Evolutionary conservation across 1,284 basidiomycete genomes (phyloP).

Genomic region (Polyporus tsugae): DNA sequence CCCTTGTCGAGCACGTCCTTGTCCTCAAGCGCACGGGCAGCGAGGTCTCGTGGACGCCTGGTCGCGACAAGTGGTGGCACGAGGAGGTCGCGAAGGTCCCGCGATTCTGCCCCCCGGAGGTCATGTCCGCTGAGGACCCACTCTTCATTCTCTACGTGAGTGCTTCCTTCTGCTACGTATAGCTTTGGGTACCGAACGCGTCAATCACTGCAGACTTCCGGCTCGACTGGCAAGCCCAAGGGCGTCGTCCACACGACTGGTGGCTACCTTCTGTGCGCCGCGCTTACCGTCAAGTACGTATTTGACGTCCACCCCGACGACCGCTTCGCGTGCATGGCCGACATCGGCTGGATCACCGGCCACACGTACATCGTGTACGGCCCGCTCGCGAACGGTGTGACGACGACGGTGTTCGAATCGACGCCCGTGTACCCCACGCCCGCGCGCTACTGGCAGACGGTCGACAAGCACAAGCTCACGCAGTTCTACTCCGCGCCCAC

Average conservation of each 20-base stretch:
- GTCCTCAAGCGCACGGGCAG: slow-evolving; percentile 92
- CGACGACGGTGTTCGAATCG: slow-evolving; percentile 95
- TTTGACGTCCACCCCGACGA: slow-evolving; percentile 96
- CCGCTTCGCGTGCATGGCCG: slow-evolving; percentile 98
- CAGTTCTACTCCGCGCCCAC: slow-evolving; percentile 96
- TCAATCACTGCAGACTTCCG: slow-evolving; percentile 73
- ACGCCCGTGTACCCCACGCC: slow-evolving; percentile 98
- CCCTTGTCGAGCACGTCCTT: slow-evolving; percentile 89
- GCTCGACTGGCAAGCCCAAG: slow-evolving; percentile 97
- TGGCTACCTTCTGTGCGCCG: slow-evolving; percentile 92
- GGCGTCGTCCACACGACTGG: slow-evolving; percentile 96
- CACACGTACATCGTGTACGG: slow-evolving; percentile 99
- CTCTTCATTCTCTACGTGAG: slow-evolving; percentile 97
- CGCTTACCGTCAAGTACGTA: slow-evolving; percentile 94
- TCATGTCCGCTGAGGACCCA: slow-evolving; percentile 92
- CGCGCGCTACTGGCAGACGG: slow-evolving; percentile 96
- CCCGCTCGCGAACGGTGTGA: slow-evolving; percentile 90
- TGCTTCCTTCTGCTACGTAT: slow-evolving; percentile 25
- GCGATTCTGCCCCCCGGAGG: slow-evolving; percentile 89
- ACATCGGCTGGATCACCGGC: slow-evolving; percentile 99
- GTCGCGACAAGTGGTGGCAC: slow-evolving; percentile 97
- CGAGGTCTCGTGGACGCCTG: slow-evolving; percentile 83
- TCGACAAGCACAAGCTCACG: slow-evolving; percentile 93
- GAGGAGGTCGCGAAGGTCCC: slow-evolving; percentile 88
- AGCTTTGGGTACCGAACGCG: slow-evolving; percentile 11